phyloP scores from a whole-genome alignment of 2,329 filamentous ascomycete species.

The Teratosphaeria zuluensis region DNA sequence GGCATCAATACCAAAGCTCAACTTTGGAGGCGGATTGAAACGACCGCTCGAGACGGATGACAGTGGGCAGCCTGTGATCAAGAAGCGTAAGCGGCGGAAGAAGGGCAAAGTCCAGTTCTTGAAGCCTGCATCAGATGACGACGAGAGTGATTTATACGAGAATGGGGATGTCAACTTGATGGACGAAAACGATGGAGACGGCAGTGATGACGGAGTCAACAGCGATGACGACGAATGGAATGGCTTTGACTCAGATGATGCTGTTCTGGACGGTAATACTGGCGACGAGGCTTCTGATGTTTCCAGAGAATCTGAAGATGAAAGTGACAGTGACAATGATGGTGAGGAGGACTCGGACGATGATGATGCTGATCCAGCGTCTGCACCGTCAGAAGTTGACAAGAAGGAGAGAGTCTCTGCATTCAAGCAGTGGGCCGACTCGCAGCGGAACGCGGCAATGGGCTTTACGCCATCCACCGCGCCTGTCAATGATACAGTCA shows the following conservation, averaged over 20 bases:
- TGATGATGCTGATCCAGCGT: constrained; percentile 22
- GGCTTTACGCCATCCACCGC: constrained; percentile 50
- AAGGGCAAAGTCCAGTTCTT: constrained; percentile 21
- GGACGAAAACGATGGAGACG: constrained; percentile 13
- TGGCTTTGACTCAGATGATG: constrained; percentile 13
- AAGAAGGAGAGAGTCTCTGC: constrained; percentile 48
- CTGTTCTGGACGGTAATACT: background rate
- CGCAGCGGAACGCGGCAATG: constrained; percentile 74
- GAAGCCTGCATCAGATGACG: constrained; percentile 12
- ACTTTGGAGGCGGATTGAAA: constrained; percentile 71
- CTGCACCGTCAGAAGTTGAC: constrained; percentile 10
- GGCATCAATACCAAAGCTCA: background rate
- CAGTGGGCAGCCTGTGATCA: constrained; percentile 69
- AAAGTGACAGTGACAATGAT: background rate
- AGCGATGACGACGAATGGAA: constrained; percentile 1
- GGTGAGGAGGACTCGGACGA: constrained; percentile 18
- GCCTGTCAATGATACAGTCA: constrained; percentile 19
- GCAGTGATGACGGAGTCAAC: constrained; percentile 3
- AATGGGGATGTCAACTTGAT: constrained; percentile 10
- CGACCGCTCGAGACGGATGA: constrained; percentile 73
- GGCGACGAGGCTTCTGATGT: background rate
- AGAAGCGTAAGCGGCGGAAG: constrained; percentile 59
- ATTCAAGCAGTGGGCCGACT: constrained; percentile 89
- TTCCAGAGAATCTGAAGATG: background rate
- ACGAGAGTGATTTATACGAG: constrained; percentile 19